phyloP scores from a whole-genome alignment of 2,329 filamentous ascomycete genomes.

The Knufia fluminis region DNA sequence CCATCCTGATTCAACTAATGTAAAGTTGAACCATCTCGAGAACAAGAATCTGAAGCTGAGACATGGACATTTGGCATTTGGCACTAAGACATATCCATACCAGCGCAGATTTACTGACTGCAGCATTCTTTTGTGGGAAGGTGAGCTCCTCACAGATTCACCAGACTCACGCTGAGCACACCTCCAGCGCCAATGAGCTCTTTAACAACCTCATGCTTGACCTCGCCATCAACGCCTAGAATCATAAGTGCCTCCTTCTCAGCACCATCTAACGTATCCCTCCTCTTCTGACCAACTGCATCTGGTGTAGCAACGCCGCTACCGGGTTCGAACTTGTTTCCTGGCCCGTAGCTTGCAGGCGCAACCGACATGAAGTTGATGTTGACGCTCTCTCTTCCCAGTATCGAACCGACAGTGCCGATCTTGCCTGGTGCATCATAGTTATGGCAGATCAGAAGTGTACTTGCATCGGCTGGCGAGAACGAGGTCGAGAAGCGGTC shows the following conservation, averaged over 20 bases:
- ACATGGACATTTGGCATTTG: too few relatives aligned
- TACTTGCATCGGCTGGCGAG: slow-evolving; percentile 53
- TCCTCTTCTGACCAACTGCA: slow-evolving; percentile 24
- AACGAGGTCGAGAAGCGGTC: slow-evolving; percentile 68
- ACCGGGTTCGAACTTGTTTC: neutral
- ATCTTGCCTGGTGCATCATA: slow-evolving; percentile 77
- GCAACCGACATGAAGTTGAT: slow-evolving; percentile 72
- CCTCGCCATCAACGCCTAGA: slow-evolving; percentile 58
- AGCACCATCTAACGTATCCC: neutral
- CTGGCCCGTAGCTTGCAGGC: slow-evolving; percentile 25
- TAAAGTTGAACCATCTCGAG: too few relatives aligned
- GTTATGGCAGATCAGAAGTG: slow-evolving; percentile 68
- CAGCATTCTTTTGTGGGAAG: neutral
- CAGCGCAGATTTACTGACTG: neutral
- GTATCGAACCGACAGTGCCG: slow-evolving; percentile 61
- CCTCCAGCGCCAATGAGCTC: slow-evolving; percentile 42
- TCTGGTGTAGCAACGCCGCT: slow-evolving; percentile 16
- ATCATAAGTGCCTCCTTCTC: slow-evolving; percentile 67
- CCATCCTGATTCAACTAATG: too few relatives aligned
- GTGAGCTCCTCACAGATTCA: slow-evolving; percentile 32
- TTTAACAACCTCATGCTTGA: slow-evolving; percentile 48
- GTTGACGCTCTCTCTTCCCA: slow-evolving; percentile 64
- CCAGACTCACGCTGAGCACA: slow-evolving; percentile 45
- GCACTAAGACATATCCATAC: too few relatives aligned
- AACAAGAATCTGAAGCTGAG: too few relatives aligned